Conservation (phyloP, 768 basidiomycete species). For the Phaeotremella fagi region DNA sequence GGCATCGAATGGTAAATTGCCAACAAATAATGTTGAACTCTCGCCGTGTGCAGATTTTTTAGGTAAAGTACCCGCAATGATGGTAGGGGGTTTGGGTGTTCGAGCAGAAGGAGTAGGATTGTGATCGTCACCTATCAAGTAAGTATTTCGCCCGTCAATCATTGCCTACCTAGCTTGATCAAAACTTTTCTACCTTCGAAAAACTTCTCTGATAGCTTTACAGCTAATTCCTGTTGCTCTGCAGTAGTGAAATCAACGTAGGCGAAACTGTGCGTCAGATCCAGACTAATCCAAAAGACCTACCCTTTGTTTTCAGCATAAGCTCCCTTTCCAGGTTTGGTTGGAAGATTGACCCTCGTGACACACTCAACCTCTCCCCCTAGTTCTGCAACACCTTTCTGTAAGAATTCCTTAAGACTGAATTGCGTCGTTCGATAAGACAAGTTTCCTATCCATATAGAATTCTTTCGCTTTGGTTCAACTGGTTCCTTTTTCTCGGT, state of each 20-base stretch:
- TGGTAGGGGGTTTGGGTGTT: constrained; percentile 49
- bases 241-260: constrained; percentile 86
- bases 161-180: constrained; percentile 78
- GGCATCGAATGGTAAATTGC: constrained; percentile 87
- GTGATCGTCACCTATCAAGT: constrained; percentile 60
- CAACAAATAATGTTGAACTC: constrained; percentile 75
- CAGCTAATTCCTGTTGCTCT: constrained; percentile 69
- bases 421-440: constrained; percentile 80
- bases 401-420: constrained; percentile 54
- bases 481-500: constrained; percentile 46
- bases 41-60: constrained; percentile 76
- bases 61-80: constrained; percentile 53
- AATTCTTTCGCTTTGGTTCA: constrained; percentile 65
- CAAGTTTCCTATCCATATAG: constrained; percentile 93
- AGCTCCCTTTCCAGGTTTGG: constrained; percentile 54
- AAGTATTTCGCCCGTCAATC: constrained; percentile 7
- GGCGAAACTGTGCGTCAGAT: constrained; percentile 65
- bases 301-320: constrained; percentile 38
- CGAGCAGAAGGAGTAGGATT: constrained; percentile 55
- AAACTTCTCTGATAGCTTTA: constrained; percentile 72
- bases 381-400: constrained; percentile 22
- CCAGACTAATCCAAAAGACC: neutral
- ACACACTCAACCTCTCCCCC: constrained; percentile 24
- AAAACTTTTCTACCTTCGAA: constrained; percentile 80
- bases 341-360: constrained; percentile 65